These are phyloP conservation scores for Elsinoe necatrix DNA, from an alignment of 2,329 filamentous ascomycete species.

Conservation along the genomic window DNA sequence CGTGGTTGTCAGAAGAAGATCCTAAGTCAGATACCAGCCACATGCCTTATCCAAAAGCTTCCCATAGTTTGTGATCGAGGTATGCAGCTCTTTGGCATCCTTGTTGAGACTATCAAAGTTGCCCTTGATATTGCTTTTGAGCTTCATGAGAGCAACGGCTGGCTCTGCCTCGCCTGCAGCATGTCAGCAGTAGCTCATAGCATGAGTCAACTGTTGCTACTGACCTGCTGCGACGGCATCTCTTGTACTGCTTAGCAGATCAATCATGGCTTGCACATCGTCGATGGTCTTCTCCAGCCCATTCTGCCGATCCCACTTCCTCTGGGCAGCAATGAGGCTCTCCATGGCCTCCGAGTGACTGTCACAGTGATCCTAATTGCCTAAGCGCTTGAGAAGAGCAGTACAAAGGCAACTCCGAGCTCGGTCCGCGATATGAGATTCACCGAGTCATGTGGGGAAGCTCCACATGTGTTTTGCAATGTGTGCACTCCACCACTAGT, in stretches of 20 bases:
- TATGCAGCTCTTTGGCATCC: constrained; percentile 74
- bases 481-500: not conserved
- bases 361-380: not conserved
- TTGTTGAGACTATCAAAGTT: constrained; percentile 73
- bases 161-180: constrained; percentile 53
- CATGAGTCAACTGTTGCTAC: constrained; percentile 18
- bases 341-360: constrained; percentile 41
- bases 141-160: constrained; percentile 66
- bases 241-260: constrained; percentile 63
- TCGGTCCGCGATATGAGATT: not conserved
- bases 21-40: not conserved
- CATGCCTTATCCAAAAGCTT: constrained; percentile 74
- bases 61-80: constrained; percentile 71
- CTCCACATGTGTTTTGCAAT: not conserved
- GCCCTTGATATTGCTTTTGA: constrained; percentile 77
- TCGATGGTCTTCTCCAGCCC: constrained; percentile 63
- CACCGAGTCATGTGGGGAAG: constrained; percentile 8
- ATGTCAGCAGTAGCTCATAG: constrained; percentile 17
- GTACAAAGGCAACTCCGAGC: not conserved
- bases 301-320: constrained; percentile 59
- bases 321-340: constrained; percentile 63
- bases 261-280: constrained; percentile 77
- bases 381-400: not conserved
- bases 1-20: not conserved
- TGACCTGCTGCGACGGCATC: constrained; percentile 64